Evolutionary conservation across 2,329 filamentous ascomycete species (phyloP), one percentile per base, ranked within the genome.

Genomic region (Cladosporium sphaerospermum): DNA sequence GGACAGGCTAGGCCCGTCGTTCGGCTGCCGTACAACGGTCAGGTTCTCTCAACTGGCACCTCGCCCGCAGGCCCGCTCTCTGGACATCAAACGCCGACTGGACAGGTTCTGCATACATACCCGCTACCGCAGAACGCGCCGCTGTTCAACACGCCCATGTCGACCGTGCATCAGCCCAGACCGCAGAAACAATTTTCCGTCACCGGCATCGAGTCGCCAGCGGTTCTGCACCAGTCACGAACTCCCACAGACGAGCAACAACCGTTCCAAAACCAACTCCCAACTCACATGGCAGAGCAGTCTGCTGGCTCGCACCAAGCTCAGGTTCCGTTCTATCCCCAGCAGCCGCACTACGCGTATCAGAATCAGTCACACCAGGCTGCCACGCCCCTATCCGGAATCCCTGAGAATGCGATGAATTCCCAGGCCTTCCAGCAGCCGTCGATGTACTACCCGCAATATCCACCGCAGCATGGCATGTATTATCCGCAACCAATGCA

Each of bases 251-350:
- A 85, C 65, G 78, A 86, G 63, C 86, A 92, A 62, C 88, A 91
- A 66, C 88, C 91, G 0, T 96, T 97, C 76, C 90, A 96, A 61
- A 91, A 96, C 63, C 91, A 96, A 70, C 84, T 96, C n/a, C 92
- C 91, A 2, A 72, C 85, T 3, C 86, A 91, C 60, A 80, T 89
- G 45, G 75, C 76, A 56, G 78, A 78, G 46, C 65, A 67, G 37
- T 82, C 80, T 55, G 73, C 75, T 19, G 78, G 80, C 45, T 71
- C 75, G 5, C 77, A 71, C 11, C 52, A 54, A 28, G 10, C 28
- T n/a, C 73, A 83, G 46, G 59, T 67, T n/a, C 56, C 60, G 23
- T 76, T 75, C 59, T 73, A 87, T 54, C 70, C 79, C 19, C 87
- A 64, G 19, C 59, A 59, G 9, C 60, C 62, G 49, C 59, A 61